These are phyloP conservation scores for Canavalia gladiata DNA, from an alignment of 306 rosid species.

Conservation along the genomic window DNA sequence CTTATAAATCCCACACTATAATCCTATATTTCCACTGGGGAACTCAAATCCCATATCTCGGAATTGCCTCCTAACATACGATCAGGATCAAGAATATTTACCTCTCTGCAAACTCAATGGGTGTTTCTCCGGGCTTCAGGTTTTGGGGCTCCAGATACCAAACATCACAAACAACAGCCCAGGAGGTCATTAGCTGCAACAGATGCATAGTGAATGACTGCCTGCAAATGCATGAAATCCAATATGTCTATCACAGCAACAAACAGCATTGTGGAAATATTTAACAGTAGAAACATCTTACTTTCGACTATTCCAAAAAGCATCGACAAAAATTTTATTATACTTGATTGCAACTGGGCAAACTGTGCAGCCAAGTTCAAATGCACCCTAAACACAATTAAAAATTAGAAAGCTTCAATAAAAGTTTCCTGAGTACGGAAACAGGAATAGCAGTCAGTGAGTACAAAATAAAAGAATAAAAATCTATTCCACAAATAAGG, in stretches of 20 bases:
- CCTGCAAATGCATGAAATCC: slow-evolving; percentile 62
- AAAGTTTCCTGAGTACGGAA: slow-evolving; percentile 28
- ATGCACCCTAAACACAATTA: slow-evolving; percentile 84
- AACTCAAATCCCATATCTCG: too few relatives aligned
- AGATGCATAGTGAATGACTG: slow-evolving; percentile 96
- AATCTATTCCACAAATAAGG: neutral
- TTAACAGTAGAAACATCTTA: slow-evolving; percentile 53
- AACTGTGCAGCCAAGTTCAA: slow-evolving; percentile 94
- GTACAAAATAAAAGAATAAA: neutral
- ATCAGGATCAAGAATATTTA: slow-evolving; percentile 41
- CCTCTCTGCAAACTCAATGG: slow-evolving; percentile 99
- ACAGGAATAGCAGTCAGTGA: neutral
- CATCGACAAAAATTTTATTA: slow-evolving; percentile 97
- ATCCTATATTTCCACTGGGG: too few relatives aligned
- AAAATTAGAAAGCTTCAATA: slow-evolving; percentile 44
- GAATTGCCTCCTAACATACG: neutral
- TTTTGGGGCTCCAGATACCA: slow-evolving; percentile 98
- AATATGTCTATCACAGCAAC: neutral
- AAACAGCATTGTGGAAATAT: neutral
- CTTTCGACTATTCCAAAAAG: slow-evolving; percentile 99
- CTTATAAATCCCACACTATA: too few relatives aligned
- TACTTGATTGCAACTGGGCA: slow-evolving; percentile 96
- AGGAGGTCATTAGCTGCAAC: slow-evolving; percentile 96
- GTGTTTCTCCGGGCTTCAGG: slow-evolving; percentile 87
- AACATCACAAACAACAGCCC: slow-evolving; percentile 99